A percentile compares a stretch with the other conserved stretches of the same genome.
phyloP scores from a whole-genome alignment of 106 monocot genomes.

The Dendrobium chrysotoxum region DNA sequence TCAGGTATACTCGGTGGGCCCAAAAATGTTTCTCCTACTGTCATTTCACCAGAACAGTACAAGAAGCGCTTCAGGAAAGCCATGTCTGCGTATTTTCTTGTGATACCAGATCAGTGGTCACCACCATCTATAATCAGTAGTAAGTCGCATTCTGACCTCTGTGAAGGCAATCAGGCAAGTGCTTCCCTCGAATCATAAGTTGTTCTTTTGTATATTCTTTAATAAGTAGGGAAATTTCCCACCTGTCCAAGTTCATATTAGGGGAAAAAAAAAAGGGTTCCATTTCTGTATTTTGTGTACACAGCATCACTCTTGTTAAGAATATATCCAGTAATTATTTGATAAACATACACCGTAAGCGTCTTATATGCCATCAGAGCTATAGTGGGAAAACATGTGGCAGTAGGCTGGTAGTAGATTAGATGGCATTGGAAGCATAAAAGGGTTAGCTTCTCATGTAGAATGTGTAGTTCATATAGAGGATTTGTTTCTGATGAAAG shows the following conservation, averaged over 20 bases:
- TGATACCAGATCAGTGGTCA: constrained; percentile 83
- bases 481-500: neutral
- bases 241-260: neutral
- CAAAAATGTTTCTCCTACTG: constrained; percentile 69
- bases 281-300: neutral
- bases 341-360: neutral
- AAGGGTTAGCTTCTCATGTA: neutral
- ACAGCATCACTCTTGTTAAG: neutral
- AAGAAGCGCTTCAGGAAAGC: constrained; percentile 91
- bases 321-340: neutral
- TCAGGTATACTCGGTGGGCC: constrained; percentile 77
- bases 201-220: constrained; percentile 15
- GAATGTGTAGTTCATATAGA: neutral
- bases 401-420: neutral
- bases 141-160: constrained; percentile 28
- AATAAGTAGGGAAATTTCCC: neutral
- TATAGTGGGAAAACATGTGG: neutral
- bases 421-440: neutral
- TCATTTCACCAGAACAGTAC: constrained; percentile 78
- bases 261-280: neutral
- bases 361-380: neutral
- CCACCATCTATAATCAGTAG: constrained; percentile 30
- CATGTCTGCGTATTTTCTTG: constrained; percentile 82
- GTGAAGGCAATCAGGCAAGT: constrained; percentile 21
- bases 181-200: constrained; percentile 15